Evolutionary conservation across 2,329 filamentous ascomycete species (phyloP).

Genomic region (Xylariaceae sp.): DNA sequence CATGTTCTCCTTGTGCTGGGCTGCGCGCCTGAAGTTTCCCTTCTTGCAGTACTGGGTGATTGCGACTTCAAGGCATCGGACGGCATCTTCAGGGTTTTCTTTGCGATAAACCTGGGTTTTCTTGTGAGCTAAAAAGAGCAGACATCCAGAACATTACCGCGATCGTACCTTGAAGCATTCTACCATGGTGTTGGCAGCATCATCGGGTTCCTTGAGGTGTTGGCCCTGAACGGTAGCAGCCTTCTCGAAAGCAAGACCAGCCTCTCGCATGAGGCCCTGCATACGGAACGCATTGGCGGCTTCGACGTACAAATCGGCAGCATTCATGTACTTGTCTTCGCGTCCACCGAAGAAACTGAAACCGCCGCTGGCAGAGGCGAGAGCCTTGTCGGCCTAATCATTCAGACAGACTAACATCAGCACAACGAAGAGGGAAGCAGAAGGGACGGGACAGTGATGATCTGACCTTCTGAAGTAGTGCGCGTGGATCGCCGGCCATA

Average conservation of each 20-base stretch:
- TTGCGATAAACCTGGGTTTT: slow-evolving; percentile 86
- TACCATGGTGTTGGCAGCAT: slow-evolving; percentile 79
- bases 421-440: slow-evolving; percentile 16
- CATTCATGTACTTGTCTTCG: slow-evolving; percentile 84
- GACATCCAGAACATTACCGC: too few relatives aligned
- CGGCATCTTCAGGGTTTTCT: slow-evolving; percentile 75
- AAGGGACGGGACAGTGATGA: slow-evolving; percentile 27
- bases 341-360: slow-evolving; percentile 87
- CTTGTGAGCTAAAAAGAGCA: slow-evolving; percentile 2
- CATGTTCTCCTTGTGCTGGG: slow-evolving; percentile 82
- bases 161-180: slow-evolving; percentile 80
- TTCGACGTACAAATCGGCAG: slow-evolving; percentile 79
- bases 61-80: slow-evolving; percentile 70
- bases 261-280: slow-evolving; percentile 64
- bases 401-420: slow-evolving; percentile 15
- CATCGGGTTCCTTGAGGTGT: slow-evolving; percentile 84
- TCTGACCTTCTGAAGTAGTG: slow-evolving; percentile 69
- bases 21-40: slow-evolving; percentile 86
- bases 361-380: slow-evolving; percentile 67
- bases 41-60: slow-evolving; percentile 83
- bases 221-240: slow-evolving; percentile 75
- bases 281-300: slow-evolving; percentile 89
- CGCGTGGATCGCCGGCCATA: slow-evolving; percentile 74
- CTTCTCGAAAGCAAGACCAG: slow-evolving; percentile 79
- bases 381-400: slow-evolving; percentile 75